A percentile compares a stretch with the other conserved stretches of the same genome.
phyloP scores from a whole-genome alignment of 2,329 filamentous ascomycete genomes.

The Colletotrichum filicis region DNA sequence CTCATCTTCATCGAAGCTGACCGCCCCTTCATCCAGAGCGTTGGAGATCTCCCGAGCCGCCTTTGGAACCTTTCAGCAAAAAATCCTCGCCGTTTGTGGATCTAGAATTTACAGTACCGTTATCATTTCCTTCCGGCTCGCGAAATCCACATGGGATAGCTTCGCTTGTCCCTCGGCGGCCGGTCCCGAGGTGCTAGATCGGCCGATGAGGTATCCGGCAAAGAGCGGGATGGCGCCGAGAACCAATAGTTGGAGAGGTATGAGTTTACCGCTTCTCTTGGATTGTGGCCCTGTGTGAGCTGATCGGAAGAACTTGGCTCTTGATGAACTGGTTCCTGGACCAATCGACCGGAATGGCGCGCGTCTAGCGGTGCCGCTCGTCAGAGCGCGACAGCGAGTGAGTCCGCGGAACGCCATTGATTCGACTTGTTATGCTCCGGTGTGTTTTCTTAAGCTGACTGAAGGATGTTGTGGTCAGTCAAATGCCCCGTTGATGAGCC shows the following conservation, averaged over 20 bases:
- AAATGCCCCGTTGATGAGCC: neutral
- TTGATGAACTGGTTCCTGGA: neutral
- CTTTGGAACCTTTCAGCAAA: neutral
- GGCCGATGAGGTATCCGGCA: constrained; percentile 17
- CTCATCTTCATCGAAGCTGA: constrained; percentile 73
- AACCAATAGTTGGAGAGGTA: constrained; percentile 8
- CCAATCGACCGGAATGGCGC: neutral
- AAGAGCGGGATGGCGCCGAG: constrained; percentile 17
- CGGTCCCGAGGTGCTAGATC: neutral
- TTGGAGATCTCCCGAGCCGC: constrained; percentile 13
- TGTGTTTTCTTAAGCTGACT: neutral
- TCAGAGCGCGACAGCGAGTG: neutral
- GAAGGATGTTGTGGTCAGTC: neutral
- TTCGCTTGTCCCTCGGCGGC: neutral
- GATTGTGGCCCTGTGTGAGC: neutral
- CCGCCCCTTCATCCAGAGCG: constrained; percentile 65
- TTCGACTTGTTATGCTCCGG: too few species aligned
- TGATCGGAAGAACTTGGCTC: neutral
- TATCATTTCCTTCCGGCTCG: constrained; percentile 5
- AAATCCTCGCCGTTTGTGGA: neutral
- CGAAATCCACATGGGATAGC: neutral
- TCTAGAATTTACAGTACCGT: neutral
- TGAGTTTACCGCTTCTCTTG: neutral
- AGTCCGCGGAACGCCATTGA: neutral
- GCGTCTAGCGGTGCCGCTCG: neutral